These are phyloP conservation scores for Clonostachys rosea DNA, from an alignment of 2,329 filamentous ascomycete species.

Conservation along the genomic window DNA sequence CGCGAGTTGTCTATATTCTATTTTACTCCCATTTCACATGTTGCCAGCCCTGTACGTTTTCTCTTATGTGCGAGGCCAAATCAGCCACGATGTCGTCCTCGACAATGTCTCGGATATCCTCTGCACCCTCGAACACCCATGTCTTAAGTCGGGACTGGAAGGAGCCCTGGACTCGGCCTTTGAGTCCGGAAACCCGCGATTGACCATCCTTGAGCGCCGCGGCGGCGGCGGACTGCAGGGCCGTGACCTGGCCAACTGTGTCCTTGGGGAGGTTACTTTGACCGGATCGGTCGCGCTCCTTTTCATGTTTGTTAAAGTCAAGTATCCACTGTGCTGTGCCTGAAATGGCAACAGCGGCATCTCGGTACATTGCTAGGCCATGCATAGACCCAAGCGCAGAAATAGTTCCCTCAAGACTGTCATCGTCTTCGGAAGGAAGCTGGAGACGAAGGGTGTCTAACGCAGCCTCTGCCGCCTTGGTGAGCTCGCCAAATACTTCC, in stretches of 20 bases:
- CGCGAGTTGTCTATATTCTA: neutral
- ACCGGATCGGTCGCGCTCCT: conserved; percentile 30
- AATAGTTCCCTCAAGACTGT: conserved; percentile 9
- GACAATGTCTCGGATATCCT: conserved; percentile 13
- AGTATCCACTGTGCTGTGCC: conserved; percentile 24
- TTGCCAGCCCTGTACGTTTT: conserved; percentile 25
- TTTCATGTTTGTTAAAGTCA: conserved; percentile 28
- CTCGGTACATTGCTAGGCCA: conserved; percentile 26
- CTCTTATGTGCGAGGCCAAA: conserved; percentile 25
- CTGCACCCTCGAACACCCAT: conserved; percentile 19
- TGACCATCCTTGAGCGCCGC: conserved; percentile 24
- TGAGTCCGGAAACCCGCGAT: conserved; percentile 5
- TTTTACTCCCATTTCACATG: conserved; percentile 22
- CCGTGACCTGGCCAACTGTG: conserved; percentile 23
- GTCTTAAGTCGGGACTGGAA: conserved; percentile 15
- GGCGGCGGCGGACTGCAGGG: conserved; percentile 19
- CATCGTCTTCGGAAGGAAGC: conserved; percentile 3
- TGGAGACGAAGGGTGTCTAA: conserved; percentile 16
- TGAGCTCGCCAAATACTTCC: conserved; percentile 16
- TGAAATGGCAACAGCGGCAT: conserved; percentile 25
- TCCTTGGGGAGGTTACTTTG: conserved; percentile 31
- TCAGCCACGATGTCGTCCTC: conserved; percentile 13
- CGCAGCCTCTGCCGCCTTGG: conserved; percentile 13
- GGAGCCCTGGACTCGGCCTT: conserved; percentile 20
- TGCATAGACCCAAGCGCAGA: conserved; percentile 25